Evolutionary conservation across 352 stramenopile genomes (phyloP).

Genomic region (Phytophthora hibernalis): DNA sequence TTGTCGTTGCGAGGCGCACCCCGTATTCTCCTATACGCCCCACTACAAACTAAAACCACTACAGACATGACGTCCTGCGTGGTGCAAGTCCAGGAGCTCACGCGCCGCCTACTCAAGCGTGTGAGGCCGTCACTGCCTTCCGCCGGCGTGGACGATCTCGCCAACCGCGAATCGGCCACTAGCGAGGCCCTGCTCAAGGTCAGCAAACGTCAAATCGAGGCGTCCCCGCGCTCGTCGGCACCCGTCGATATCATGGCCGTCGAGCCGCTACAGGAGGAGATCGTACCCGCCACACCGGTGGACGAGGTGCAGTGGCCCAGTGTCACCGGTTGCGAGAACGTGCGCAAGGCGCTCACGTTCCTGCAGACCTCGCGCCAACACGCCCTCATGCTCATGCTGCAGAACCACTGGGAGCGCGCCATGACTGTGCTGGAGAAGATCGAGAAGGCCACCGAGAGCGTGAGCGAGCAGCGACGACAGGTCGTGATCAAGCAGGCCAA

Average conservation of each 20-base stretch:
- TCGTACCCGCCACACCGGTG: slow-evolving; percentile 1
- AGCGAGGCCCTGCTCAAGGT: slow-evolving; percentile 64
- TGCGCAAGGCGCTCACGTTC: slow-evolving; percentile 73
- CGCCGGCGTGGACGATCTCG: slow-evolving; percentile 28
- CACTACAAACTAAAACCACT: neutral
- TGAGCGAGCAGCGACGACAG: slow-evolving; percentile 66
- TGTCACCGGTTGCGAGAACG: slow-evolving; percentile 60
- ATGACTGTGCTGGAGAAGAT: slow-evolving; percentile 81
- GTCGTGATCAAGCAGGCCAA: slow-evolving; percentile 75
- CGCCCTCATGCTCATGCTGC: slow-evolving; percentile 75
- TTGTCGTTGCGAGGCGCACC: slow-evolving; percentile 34
- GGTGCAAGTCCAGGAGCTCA: slow-evolving; percentile 48
- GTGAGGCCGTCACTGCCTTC: slow-evolving; percentile 43
- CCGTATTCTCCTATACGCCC: neutral
- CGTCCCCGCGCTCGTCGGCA: slow-evolving; percentile 54
- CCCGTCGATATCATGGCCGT: slow-evolving; percentile 5
- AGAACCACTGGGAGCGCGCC: slow-evolving; percentile 83
- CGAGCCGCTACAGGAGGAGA: slow-evolving; percentile 24
- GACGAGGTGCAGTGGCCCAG: slow-evolving; percentile 42
- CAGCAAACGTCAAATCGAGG: slow-evolving; percentile 57
- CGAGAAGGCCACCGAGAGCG: slow-evolving; percentile 74
- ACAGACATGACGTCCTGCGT: slow-evolving; percentile 58
- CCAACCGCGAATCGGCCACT: slow-evolving; percentile 32
- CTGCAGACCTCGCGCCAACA: slow-evolving; percentile 75
- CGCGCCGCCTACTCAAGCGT: slow-evolving; percentile 51